Percentiles rank a stretch among this genome's conserved stretches.
These are phyloP conservation scores for Leptographium lundbergii DNA, from an alignment of 2,329 filamentous ascomycete species.

Conservation along the genomic window DNA sequence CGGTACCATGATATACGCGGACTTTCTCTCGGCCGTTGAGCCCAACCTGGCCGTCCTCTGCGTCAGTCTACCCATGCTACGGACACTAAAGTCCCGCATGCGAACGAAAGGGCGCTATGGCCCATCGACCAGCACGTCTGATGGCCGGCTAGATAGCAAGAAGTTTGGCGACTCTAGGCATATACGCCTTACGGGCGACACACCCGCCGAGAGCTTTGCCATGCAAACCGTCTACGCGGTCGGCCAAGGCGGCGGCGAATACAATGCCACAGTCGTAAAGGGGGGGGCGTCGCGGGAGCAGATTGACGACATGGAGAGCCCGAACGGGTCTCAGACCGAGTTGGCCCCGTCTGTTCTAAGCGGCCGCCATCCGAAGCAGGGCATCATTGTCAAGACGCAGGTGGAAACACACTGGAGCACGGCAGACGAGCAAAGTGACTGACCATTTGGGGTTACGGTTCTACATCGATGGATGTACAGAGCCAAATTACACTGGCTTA, in stretches of 20 bases:
- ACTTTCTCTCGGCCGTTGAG: not conserved
- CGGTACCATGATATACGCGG: not conserved
- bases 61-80: conserved; percentile 1
- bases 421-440: not conserved
- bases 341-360: not conserved
- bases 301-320: not conserved
- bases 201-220: not conserved
- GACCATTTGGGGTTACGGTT: not conserved
- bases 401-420: not conserved
- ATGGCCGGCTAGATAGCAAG: not conserved
- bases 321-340: not conserved
- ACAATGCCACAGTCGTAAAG: not conserved
- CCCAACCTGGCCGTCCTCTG: not conserved
- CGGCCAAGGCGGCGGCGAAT: not conserved
- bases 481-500: too few species aligned
- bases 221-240: not conserved
- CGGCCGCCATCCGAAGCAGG: not conserved
- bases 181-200: not conserved
- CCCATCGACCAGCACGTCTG: not conserved
- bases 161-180: not conserved
- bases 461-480: too few species aligned
- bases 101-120: not conserved
- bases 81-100: not conserved
- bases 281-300: not conserved
- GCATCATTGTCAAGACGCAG: not conserved